These are phyloP conservation scores for Lepiota venenata DNA, from an alignment of 768 basidiomycete genomes.

Conservation along the genomic window DNA sequence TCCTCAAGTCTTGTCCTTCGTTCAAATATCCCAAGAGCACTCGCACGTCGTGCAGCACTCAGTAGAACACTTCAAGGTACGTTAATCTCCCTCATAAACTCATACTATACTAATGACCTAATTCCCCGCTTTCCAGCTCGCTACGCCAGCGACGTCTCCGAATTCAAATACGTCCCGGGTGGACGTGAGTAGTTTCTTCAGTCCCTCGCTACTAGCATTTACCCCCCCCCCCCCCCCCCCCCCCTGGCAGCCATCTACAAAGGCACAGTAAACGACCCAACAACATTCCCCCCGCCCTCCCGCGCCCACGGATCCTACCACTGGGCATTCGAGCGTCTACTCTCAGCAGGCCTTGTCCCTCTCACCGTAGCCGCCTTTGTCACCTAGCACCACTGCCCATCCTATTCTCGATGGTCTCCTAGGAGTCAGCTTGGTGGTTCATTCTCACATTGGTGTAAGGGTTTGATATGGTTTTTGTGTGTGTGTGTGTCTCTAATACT, in stretches of 20 bases:
- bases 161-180: slow-evolving; percentile 55
- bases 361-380: slow-evolving; percentile 85
- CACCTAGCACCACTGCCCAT: slow-evolving; percentile 67
- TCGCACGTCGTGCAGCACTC: slow-evolving; percentile 38
- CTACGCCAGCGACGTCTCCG: slow-evolving; percentile 30
- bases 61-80: slow-evolving; percentile 40
- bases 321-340: slow-evolving; percentile 89
- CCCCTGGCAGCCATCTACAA: slow-evolving; percentile 67
- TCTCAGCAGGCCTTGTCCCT: slow-evolving; percentile 86
- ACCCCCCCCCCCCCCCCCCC: background rate
- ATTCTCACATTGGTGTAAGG: slow-evolving; percentile 93
- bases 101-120: slow-evolving; percentile 6
- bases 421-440: slow-evolving; percentile 84
- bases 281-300: slow-evolving; percentile 79
- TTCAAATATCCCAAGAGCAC: slow-evolving; percentile 42
- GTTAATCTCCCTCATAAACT: slow-evolving; percentile 12
- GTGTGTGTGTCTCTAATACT: no score
- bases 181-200: slow-evolving; percentile 50
- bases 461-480: no score
- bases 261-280: slow-evolving; percentile 95
- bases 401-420: slow-evolving; percentile 90
- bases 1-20: slow-evolving; percentile 46
- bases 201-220: background rate
- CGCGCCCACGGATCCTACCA: slow-evolving; percentile 87
- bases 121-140: slow-evolving; percentile 28